These are phyloP conservation scores for Chlamydomonas asymmetrica DNA, from an alignment of 139 green algal genomes.

Conservation along the genomic window DNA sequence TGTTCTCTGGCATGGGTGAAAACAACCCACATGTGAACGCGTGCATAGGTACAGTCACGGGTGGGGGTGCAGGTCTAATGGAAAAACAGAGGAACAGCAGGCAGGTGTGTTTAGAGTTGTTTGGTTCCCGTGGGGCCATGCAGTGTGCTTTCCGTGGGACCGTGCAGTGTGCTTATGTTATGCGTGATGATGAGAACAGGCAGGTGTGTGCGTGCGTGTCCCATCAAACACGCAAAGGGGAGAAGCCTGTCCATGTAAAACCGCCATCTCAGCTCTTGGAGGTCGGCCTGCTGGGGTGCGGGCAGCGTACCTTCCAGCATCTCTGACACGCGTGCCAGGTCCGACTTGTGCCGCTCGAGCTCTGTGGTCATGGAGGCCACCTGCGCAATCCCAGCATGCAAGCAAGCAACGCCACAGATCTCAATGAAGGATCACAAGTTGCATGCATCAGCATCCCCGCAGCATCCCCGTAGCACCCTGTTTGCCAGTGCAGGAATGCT, in stretches of 20 bases:
- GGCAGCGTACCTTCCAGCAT: constrained; percentile 38
- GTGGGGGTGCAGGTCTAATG: too few species aligned
- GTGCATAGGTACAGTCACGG: neutral
- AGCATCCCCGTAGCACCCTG: too few species aligned
- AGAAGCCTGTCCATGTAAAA: neutral
- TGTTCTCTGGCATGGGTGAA: neutral
- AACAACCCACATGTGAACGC: neutral
- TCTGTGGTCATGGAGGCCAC: constrained; percentile 34
- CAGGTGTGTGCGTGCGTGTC: neutral
- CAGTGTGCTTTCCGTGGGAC: neutral
- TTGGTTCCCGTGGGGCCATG: too few species aligned
- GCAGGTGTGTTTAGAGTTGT: too few species aligned
- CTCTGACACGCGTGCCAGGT: constrained; percentile 20
- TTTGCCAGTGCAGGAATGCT: too few species aligned
- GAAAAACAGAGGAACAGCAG: too few species aligned
- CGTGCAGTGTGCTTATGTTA: neutral
- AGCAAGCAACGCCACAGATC: too few species aligned
- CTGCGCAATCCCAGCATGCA: too few species aligned
- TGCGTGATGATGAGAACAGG: neutral
- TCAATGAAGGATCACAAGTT: too few species aligned
- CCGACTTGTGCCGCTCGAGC: constrained; percentile 23
- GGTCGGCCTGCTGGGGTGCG: too few species aligned
- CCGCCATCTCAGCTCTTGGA: neutral
- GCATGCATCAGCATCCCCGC: too few species aligned
- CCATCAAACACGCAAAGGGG: neutral